Base-by-base conservation (phyloP, 1,284 basidiomycete genomes). In the Leccinum cinnamomeum region DNA sequence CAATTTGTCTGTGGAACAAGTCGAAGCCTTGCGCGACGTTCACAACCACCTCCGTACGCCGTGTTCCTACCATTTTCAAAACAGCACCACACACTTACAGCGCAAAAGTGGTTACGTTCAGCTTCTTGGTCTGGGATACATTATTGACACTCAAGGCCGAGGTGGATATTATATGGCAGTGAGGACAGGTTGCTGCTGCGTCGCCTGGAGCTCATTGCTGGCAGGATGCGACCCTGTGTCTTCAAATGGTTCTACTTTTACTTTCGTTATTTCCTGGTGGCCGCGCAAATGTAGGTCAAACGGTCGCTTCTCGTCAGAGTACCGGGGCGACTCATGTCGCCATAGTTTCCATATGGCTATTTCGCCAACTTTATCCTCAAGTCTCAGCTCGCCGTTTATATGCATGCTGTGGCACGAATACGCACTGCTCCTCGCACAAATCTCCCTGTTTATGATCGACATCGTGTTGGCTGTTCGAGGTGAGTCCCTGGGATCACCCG, bases 201-300 rank as follows among this genome's bases (percentile, higher is more conserved):
- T 50, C 20, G 48, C 48, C 14, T 30, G 25, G 25, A 30, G n/a
- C 51, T 53, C 18, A 53, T 53, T 67, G 3, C 57, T 53, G 4
- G 37, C 59, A 70, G 63, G 8, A 75, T 62, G 63, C 59, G 59
- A 44, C 23, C 30, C 11, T 62, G 56, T 41, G 5, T 59, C 12
- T 61, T 60, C 37, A 74, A 72, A 46, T 68, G 64, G 64, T 20
- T 65, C 51, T 75, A 66, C 62, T 63, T 72, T 25, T 72, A 65
- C 39, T 68, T 72, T 57, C 57, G 63, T 25, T 65, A 68, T 53
- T 35, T 62, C 53, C 28, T 68, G 18, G 50, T 64, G 0, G 68
- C 44, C 2, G 23, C 44, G 2, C 68, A 70, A 56, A 37, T 61
- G 70, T 71, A 58, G 7, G 70, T 28, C 41, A 16, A 7, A 18